Base-by-base conservation (phyloP, 257 asterid genomes). In the Paraleonurus japonicus region DNA sequence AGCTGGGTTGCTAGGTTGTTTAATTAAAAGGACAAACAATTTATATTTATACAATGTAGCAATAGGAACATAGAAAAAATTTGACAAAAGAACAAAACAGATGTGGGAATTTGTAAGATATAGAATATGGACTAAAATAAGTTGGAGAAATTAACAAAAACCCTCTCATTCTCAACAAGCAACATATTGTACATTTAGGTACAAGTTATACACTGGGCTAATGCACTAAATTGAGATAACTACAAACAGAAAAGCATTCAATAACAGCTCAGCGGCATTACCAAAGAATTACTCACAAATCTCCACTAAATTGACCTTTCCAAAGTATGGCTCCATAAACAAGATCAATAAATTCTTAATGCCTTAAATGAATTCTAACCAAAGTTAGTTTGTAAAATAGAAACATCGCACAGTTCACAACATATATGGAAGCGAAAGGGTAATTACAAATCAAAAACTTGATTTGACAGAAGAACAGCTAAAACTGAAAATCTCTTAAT, bases 51-150 rank as follows among this genome's bases (percentile, higher is more conserved):
- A 3, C 64, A 28, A 62, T 11, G 47, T 16, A 10, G 61, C 60
- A 73, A 54, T 55, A 45, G 45, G 35, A 57, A 30, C 39, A 28
- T 23, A 28, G 51, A 47, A 61, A 32, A 53, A 70, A 39, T 17
- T 20, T 26, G 62, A 62, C 39, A 33, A 16, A 47, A 63, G 75
- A 43, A 37, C 35, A 28, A 67, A 23, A 57, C 26, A 68, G 28
- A 32, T 41, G 50, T 19, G 33, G 68, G 37, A 30, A 65, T 33
- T 66, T 57, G 67, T 23, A 65, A 30, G 67, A 20, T 22, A 28
- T 27, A 17, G 47, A 66, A 74, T 51, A 55, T 32, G 45, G 73
- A 39, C 27, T 66, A 26, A 27, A 50, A 65, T 16, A 37, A 24
- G 22, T 5, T 45, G 17, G 41, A 65, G 39, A 33, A 27, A 39